A percentile compares a stretch with the other conserved stretches of the same genome.
Evolutionary conservation across 75 land plant genomes (phyloP).

Genomic region (Azolla pinnata): DNA sequence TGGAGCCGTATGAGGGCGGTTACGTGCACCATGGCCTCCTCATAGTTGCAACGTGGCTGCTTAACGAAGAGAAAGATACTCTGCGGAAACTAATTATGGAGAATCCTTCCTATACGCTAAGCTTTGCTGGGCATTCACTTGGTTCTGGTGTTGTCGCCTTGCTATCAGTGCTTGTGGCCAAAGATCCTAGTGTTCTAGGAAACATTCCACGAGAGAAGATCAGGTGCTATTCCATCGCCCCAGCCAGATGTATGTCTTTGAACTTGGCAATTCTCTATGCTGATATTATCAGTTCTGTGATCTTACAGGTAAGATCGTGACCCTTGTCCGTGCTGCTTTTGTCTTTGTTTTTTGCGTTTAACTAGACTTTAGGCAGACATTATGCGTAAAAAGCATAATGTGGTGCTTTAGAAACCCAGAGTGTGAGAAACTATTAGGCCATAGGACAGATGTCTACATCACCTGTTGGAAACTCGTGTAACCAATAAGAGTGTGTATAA

Average conservation of each 20-base stretch:
- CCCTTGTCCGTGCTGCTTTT: too few species aligned
- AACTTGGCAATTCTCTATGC: conserved; percentile 78
- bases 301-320: conserved; percentile 76
- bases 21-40: conserved; percentile 85
- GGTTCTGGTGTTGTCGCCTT: conserved; percentile 85
- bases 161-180: conserved; percentile 47
- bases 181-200: conserved; percentile 34
- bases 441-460: too few species aligned
- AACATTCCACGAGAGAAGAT: conserved; percentile 43
- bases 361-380: too few species aligned
- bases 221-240: conserved; percentile 63
- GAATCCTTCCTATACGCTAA: conserved; percentile 30
- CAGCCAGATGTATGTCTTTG: conserved; percentile 87
- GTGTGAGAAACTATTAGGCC: too few species aligned
- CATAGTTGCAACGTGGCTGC: conserved; percentile 65
- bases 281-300: conserved; percentile 51
- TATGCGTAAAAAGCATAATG: too few species aligned
- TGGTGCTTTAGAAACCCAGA: too few species aligned
- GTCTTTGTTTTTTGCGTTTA: too few species aligned
- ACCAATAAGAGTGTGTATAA: too few species aligned
- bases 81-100: conserved; percentile 3
- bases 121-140: conserved; percentile 78
- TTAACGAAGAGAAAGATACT: conserved; percentile 47
- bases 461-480: too few species aligned
- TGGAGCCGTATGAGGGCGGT: conserved; percentile 71